phyloP scores from a whole-genome alignment of 768 basidiomycete species.

The Podaxis rugospora region DNA sequence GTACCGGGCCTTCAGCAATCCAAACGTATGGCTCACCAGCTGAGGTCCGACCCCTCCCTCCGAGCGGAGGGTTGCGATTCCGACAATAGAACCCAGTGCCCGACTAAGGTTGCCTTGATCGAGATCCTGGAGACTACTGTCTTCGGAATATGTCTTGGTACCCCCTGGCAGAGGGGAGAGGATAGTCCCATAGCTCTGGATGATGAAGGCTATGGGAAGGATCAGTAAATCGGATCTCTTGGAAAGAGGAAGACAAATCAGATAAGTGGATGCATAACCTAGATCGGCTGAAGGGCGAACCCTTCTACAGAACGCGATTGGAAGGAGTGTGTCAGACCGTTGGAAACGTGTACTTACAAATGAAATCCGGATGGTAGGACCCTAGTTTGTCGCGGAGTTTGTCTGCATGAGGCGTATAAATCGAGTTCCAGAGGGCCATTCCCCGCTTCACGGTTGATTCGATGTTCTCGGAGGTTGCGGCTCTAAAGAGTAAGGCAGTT shows the following conservation, averaged over 20 bases:
- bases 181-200: constrained; percentile 79
- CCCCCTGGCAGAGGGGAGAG: constrained; percentile 70
- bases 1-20: constrained; percentile 78
- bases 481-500: constrained; percentile 35
- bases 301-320: constrained; percentile 22
- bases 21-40: constrained; percentile 84
- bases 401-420: constrained; percentile 85
- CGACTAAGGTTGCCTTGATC: constrained; percentile 85
- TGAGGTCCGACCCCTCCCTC: constrained; percentile 85
- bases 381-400: constrained; percentile 87
- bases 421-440: constrained; percentile 72
- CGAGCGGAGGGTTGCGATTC: constrained; percentile 79
- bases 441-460: constrained; percentile 68
- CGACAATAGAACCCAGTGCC: constrained; percentile 79
- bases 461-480: constrained; percentile 58
- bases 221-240: constrained; percentile 16
- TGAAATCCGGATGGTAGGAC: constrained; percentile 91
- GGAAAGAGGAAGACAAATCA: constrained; percentile 4
- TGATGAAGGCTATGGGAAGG: constrained; percentile 66
- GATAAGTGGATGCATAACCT: constrained; percentile 1
- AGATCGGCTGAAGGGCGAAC: constrained; percentile 5
- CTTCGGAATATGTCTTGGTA: constrained; percentile 36
- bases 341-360: constrained; percentile 58
- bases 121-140: constrained; percentile 37
- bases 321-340: constrained; percentile 25